phyloP scores from a whole-genome alignment of 768 basidiomycete species.

The Ephemerocybe angulata region DNA sequence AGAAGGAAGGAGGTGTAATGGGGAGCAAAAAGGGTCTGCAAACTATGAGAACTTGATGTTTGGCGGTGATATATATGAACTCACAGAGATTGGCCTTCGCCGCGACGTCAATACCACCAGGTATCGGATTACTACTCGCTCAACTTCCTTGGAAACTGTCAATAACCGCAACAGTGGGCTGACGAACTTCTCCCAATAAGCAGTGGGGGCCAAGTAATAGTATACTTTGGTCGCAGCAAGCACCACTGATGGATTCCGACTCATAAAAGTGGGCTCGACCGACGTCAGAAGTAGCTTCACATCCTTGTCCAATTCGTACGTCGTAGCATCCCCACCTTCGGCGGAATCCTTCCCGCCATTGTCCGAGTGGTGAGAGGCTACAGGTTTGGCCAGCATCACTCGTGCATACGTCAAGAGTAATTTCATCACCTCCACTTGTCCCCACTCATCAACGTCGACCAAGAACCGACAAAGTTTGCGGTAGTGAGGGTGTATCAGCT shows the following conservation, averaged over 20 bases:
- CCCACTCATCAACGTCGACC: conserved; percentile 95
- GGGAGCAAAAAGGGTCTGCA: conserved; percentile 58
- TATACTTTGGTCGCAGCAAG: conserved; percentile 70
- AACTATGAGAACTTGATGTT: neutral
- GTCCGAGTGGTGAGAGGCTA: conserved; percentile 25
- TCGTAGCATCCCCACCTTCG: conserved; percentile 14
- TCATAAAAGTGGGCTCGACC: conserved; percentile 76
- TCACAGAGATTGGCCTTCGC: conserved; percentile 54
- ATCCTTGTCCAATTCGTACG: conserved; percentile 74
- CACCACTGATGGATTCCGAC: conserved; percentile 85
- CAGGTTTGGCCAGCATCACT: conserved; percentile 75
- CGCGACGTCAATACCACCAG: conserved; percentile 53
- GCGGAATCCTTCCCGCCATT: too few relatives aligned
- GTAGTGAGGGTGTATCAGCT: conserved; percentile 87
- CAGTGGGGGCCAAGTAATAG: conserved; percentile 67
- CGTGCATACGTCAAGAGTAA: conserved; percentile 81
- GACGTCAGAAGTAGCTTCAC: conserved; percentile 69
- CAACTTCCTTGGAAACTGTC: conserved; percentile 64
- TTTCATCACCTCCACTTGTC: conserved; percentile 76
- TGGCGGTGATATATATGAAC: conserved; percentile 22
- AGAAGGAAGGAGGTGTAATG: conserved; percentile 68
- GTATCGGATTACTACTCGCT: conserved; percentile 72
- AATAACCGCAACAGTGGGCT: conserved; percentile 75
- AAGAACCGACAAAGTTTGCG: conserved; percentile 79
- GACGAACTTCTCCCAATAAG: conserved; percentile 53